phyloP scores from a whole-genome alignment of 2,329 filamentous ascomycete species.

The Colletotrichum horii region DNA sequence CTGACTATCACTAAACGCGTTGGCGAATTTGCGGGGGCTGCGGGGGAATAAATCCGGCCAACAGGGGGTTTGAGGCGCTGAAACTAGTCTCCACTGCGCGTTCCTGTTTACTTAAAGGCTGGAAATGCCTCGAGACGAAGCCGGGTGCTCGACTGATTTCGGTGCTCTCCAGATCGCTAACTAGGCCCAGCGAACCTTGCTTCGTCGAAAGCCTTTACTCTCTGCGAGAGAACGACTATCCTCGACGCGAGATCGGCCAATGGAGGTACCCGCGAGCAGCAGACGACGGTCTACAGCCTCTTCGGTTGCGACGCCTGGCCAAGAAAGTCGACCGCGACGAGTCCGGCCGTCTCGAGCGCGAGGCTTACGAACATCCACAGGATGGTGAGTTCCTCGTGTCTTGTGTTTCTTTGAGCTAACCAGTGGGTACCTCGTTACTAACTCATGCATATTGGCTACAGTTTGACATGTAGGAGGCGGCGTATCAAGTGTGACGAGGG shows the following conservation, averaged over 20 bases:
- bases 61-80: neutral
- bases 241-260: constrained; percentile 1
- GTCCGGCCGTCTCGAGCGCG: constrained; percentile 7
- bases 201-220: neutral
- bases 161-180: neutral
- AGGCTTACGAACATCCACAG: constrained; percentile 9
- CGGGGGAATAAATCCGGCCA: neutral
- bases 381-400: neutral
- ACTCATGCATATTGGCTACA: neutral
- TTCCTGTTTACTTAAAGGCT: neutral
- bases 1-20: neutral
- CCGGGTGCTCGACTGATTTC: neutral
- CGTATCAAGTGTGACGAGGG: constrained; percentile 40
- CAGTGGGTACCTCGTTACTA: neutral
- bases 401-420: neutral
- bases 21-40: neutral
- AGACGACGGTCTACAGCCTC: neutral
- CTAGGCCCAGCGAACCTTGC: neutral
- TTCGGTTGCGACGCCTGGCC: neutral
- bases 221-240: neutral
- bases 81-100: neutral
- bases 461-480: constrained; percentile 39
- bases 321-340: neutral
- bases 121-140: constrained; percentile 9
- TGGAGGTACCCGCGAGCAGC: neutral